Percentiles rank a stretch among this genome's conserved stretches.
Evolutionary conservation across 2,329 filamentous ascomycete species (phyloP).

Genomic region (Sclerotinia borealis): DNA sequence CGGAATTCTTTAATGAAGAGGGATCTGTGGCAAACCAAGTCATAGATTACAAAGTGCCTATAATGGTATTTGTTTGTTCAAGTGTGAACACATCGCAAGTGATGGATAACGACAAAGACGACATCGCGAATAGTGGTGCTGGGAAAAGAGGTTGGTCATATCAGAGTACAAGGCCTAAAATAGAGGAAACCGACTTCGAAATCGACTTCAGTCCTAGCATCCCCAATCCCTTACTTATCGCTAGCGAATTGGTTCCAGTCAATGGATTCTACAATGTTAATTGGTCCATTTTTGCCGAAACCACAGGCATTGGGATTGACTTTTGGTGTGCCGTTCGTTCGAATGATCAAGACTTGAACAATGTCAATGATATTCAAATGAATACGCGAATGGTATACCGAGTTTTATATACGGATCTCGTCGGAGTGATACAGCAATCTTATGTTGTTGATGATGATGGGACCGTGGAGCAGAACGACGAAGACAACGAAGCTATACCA

Average conservation of each 20-base stretch:
- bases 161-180: neutral
- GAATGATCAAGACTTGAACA: neutral
- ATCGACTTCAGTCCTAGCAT: neutral
- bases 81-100: neutral
- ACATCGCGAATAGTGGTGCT: neutral
- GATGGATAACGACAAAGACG: neutral
- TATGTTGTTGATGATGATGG: neutral
- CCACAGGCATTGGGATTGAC: neutral
- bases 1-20: neutral
- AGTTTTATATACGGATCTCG: neutral
- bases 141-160: neutral
- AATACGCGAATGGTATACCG: neutral
- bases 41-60: neutral
- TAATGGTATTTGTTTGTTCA: neutral
- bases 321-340: neutral
- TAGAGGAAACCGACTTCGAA: neutral
- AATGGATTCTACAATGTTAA: neutral
- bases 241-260: neutral
- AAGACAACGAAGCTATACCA: neutral
- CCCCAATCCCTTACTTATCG: neutral
- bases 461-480: neutral
- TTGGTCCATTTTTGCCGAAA: neutral
- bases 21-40: neutral
- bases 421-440: neutral
- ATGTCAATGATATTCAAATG: neutral